phyloP scores from a whole-genome alignment of 495 filamentous ascomycete species.

The Penicillium ochrochloron region DNA sequence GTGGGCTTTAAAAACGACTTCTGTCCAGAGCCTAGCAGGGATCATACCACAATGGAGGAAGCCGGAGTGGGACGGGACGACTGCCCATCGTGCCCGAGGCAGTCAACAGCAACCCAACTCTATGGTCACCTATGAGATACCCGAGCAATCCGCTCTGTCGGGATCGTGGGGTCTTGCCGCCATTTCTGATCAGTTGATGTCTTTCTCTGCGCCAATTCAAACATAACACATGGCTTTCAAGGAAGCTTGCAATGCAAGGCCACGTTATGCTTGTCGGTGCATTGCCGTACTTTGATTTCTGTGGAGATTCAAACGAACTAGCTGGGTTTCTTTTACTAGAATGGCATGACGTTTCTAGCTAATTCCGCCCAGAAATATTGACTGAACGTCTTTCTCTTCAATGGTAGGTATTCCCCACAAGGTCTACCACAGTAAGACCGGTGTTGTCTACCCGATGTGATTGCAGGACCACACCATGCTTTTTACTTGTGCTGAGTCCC shows the following conservation, averaged over 20 bases:
- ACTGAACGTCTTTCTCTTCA: too few species aligned
- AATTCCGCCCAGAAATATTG: too few species aligned
- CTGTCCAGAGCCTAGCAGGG: background rate
- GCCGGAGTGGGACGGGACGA: background rate
- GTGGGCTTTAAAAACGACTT: background rate
- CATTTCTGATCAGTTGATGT: background rate
- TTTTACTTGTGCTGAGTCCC: background rate
- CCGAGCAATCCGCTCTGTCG: background rate
- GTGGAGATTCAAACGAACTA: background rate
- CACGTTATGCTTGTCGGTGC: constrained; percentile 1
- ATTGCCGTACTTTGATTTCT: background rate
- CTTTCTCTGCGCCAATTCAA: background rate
- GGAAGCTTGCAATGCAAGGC: constrained; percentile 5
- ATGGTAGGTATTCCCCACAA: too few species aligned
- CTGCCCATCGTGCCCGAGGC: constrained; percentile 3
- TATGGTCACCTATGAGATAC: background rate
- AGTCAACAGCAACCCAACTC: background rate
- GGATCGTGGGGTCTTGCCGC: background rate
- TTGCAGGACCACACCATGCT: background rate
- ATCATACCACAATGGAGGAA: background rate
- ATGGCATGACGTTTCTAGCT: background rate
- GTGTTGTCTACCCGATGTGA: background rate
- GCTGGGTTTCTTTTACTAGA: background rate
- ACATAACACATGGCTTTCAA: background rate
- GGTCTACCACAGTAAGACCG: too few species aligned